Evolutionary conservation across 2,329 filamentous ascomycete species (phyloP), one percentile per base, ranked within the genome.

Genomic region (Gnomoniopsis sp.): DNA sequence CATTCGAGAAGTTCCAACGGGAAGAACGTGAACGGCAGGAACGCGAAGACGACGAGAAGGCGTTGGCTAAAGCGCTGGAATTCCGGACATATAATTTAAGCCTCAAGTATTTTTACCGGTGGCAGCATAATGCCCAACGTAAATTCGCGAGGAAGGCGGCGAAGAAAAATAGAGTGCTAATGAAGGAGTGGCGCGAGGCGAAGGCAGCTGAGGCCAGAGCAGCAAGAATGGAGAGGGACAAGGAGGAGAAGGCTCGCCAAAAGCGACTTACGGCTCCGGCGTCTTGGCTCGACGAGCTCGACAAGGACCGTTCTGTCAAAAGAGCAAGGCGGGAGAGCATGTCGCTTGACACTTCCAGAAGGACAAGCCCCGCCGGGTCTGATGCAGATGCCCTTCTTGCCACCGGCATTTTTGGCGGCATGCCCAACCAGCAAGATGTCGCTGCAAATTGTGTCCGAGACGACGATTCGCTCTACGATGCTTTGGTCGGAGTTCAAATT

Each of bases 91-190:
- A 81, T 65, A 83, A 74, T 56, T 71, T 86, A 33, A 71, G 73
- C 14, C 71, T 84, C 59, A 83, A 79, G 50, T 86, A 75, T 67
- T 84, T 85, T 60, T 84, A 85, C 64, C 73, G 74, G 19, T 86
- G 83, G 83, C 79, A 77, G 51, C 68, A 78, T 15, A 75, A 71
- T 43, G 80, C 78, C 10, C 75, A 81, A 14, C 74, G 77, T 49
- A 76, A 75, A 19, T 75, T 79, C 3, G 74, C 81, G 17, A 75
- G 77, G 57, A 74, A 75, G n/a, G 75, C 84, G 22, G 79, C 83
- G 8, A 75, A 75, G 34, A 75, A 77, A 44, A 81, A 79, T 21
- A 77, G 80, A 53, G 80, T 83, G 44, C 76, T 80, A 61, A 74
- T 80, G 62, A 76, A 75, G 30, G 69, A 72, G 2, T 83, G 79